Evolutionary conservation across 345 rosid genomes (phyloP), one percentile per base, ranked within the genome.

Genomic region (Populus tremula): DNA sequence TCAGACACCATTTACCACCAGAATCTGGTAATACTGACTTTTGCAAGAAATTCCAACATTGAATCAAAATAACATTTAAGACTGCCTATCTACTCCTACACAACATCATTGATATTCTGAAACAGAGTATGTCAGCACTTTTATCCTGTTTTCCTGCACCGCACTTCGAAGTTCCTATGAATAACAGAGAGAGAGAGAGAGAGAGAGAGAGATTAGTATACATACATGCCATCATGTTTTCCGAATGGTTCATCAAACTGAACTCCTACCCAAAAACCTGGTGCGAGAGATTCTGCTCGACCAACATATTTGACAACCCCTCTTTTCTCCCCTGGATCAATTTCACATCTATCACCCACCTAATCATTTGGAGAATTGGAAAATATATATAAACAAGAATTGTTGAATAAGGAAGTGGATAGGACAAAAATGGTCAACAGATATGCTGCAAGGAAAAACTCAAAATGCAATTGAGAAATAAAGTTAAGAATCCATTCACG

Each of bases 201-300:
- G 27, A 27, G 27, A 65, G 63, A 10, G 45, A 11, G 12, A 75
- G 23, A 38, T 7, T 49, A 18, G 41, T 49, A 45, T 54, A 80
- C 97, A 69, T 89, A 96, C 97, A 83, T 83, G 89, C 99, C 98
- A 75, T 93, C 97, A 78, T 96, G 98, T 87, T 96, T 96, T 65
- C 98, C 99, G 79, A 93, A 67, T 17, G 97, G 99, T 83, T 96
- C 98, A 77, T 96, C 99, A 81, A 89, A 93, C 81, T 93, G 94
- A 83, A 93, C 84, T 69, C 99, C 98, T 81, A 96, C 85, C 98
- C 98, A 96, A 76, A 91, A 93, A 83, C 98, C 97, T 35, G 91
- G 90, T 61, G 93, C 91, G 69, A 93, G 82, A 35, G 93, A 77
- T 84, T 93, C 94, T 38, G 97, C 98, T 82, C 53, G 88, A 78